These are phyloP conservation scores for Grosmannia serpens DNA, from an alignment of 2,329 filamentous ascomycete species.

Conservation along the genomic window DNA sequence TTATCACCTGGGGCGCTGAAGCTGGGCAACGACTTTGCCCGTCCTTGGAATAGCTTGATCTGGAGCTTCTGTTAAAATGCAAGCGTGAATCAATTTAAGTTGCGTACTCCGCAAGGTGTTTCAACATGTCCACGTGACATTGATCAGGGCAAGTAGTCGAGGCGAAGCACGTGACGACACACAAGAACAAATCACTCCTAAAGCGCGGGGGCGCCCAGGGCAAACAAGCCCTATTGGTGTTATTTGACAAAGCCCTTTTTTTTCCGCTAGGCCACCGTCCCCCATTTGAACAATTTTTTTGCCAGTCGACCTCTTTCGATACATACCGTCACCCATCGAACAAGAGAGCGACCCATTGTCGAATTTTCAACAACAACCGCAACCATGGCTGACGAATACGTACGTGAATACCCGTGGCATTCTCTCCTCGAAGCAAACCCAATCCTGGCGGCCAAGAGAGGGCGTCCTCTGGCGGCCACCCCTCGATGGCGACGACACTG, in stretches of 20 bases:
- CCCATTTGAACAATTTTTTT: conserved; percentile 7
- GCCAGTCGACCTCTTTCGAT: not conserved
- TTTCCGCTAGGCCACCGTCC: conserved; percentile 1
- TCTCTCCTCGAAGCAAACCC: not conserved
- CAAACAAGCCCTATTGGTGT: conserved; percentile 9
- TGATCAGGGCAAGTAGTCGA: not conserved
- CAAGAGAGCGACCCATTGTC: conserved; percentile 21
- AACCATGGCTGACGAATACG: conserved; percentile 63
- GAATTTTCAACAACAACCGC: conserved; percentile 25
- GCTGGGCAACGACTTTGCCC: too few relatives aligned
- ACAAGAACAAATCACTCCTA: not conserved
- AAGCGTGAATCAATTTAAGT: too few relatives aligned
- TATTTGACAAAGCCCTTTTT: not conserved
- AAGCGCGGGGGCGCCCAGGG: conserved; percentile 13
- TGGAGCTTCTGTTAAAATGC: too few relatives aligned
- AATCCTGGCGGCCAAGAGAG: not conserved
- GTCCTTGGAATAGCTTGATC: not conserved
- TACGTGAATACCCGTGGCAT: conserved; percentile 11
- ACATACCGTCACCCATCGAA: conserved; percentile 14
- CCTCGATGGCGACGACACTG: not conserved
- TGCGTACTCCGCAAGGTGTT: not conserved
- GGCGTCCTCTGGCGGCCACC: not conserved
- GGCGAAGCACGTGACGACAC: not conserved
- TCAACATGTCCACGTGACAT: not conserved
- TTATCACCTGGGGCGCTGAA: too few relatives aligned